Conservation (phyloP, 176 grass and related monocot genomes). For the Carex littledalei region DNA sequence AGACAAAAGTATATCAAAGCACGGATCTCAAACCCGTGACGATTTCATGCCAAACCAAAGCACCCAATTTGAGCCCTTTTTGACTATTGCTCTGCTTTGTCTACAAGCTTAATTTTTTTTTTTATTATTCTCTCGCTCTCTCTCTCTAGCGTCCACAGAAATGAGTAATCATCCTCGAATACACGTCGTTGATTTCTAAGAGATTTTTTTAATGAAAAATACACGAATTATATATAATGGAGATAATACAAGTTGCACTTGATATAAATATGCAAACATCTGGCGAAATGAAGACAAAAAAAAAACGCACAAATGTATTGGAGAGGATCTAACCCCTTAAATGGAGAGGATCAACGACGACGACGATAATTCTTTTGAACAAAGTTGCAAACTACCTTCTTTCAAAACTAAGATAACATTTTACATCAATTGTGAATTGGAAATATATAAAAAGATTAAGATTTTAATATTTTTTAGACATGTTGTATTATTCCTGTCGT, state of each 20-base stretch:
- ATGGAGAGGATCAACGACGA: too few species aligned
- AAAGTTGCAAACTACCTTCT: too few species aligned
- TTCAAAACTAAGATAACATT: neutral
- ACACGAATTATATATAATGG: neutral
- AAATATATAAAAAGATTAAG: neutral
- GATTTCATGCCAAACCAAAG: constrained; percentile 29
- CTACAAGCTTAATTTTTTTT: too few species aligned
- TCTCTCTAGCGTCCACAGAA: neutral
- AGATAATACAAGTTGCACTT: neutral
- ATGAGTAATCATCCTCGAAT: neutral
- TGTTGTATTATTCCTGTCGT: too few species aligned
- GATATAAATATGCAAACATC: neutral
- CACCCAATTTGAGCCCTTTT: neutral
- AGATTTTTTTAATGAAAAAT: neutral
- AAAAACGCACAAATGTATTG: too few species aligned
- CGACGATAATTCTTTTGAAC: too few species aligned
- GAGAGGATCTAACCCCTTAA: too few species aligned
- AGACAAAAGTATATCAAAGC: constrained; percentile 12
- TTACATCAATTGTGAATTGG: neutral
- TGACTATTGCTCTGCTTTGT: neutral
- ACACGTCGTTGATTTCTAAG: neutral
- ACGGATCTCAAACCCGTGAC: constrained; percentile 38
- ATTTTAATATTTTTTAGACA: too few species aligned
- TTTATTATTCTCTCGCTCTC: neutral
- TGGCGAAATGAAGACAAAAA: neutral